phyloP scores from a whole-genome alignment of 345 rosid genomes.

The Pugionium cornutum region DNA sequence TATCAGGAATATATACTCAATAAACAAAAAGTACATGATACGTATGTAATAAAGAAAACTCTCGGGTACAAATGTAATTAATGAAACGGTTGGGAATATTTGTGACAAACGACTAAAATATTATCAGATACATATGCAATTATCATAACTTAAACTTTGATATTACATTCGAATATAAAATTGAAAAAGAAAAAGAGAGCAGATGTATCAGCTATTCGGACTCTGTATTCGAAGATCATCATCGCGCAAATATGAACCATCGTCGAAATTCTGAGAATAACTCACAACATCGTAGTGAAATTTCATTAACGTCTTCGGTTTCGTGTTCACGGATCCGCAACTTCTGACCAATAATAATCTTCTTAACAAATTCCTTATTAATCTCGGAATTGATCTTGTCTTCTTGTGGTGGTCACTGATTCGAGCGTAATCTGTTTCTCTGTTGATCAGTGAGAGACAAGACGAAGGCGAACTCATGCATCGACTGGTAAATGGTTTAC shows the following conservation, averaged over 20 bases:
- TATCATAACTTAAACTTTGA: neutral
- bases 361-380: slow-evolving; percentile 50
- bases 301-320: slow-evolving; percentile 51
- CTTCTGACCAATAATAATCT: slow-evolving; percentile 42
- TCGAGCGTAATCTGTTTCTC: slow-evolving; percentile 54
- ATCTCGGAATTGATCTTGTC: slow-evolving; percentile 36
- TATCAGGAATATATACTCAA: neutral
- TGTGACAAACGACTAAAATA: neutral
- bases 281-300: slow-evolving; percentile 80
- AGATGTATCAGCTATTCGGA: neutral
- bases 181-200: too few relatives aligned
- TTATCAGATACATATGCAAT: neutral
- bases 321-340: slow-evolving; percentile 46
- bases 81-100: neutral
- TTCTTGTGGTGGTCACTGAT: slow-evolving; percentile 35
- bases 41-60: neutral
- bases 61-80: neutral
- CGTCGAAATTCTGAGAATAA: slow-evolving; percentile 79
- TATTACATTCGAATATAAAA: neutral
- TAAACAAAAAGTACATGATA: neutral
- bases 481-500: slow-evolving; percentile 37
- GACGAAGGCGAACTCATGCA: slow-evolving; percentile 48
- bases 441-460: slow-evolving; percentile 50
- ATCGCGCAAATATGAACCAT: slow-evolving; percentile 42
- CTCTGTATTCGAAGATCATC: neutral